Base-by-base conservation (phyloP, 345 rosid genomes). In the Microcos paniculata region DNA sequence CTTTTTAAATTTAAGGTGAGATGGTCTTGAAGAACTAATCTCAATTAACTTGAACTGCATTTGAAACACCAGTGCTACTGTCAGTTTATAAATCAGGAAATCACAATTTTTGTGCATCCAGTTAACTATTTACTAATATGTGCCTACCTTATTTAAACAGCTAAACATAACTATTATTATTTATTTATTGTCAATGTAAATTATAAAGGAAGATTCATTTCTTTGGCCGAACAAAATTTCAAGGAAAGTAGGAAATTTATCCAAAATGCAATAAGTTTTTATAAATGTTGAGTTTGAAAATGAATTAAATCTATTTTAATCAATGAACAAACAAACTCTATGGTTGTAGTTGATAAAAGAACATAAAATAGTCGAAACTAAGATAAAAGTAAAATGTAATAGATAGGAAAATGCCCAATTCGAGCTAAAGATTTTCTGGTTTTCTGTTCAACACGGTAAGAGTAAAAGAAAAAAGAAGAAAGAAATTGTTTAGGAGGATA, bases 11-110 rank as follows among this genome's bases (percentile, higher is more conserved):
- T 76, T 78, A 55, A 82, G 67, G 70, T 78, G 85, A 30, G 77
- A 70, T 28, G 79, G 74, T 35, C 42, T 72, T 33, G 83, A 51
- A 63, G 75, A 62, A 81, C 58, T 76, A 81, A 62, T 75, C 56
- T 78, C 84, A 74, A 82, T 64, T 31, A 76, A 74, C 81, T 78
- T 70, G 78, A 59, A 79, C 77, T 86, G 89, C 62, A 91, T 83
- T 84, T 82, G 82, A 51, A 76, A 71, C 67, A 80, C 43, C 67
- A 69, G 45, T 3, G 14, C 66, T 33, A 70, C 51, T 35, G 62
- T 19, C 67, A 30, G 52, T 49, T 48, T 2, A 63, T 31, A 64
- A 33, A 11, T 31, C 46, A 38, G 58, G 3, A 46, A 73, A 31
- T 12, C 19, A 73, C 45, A 73, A n/a, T 8, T 23, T n/a, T 15